Base-by-base conservation (phyloP, 148 eudicot genomes). In the Fagopyrum tataricum region DNA sequence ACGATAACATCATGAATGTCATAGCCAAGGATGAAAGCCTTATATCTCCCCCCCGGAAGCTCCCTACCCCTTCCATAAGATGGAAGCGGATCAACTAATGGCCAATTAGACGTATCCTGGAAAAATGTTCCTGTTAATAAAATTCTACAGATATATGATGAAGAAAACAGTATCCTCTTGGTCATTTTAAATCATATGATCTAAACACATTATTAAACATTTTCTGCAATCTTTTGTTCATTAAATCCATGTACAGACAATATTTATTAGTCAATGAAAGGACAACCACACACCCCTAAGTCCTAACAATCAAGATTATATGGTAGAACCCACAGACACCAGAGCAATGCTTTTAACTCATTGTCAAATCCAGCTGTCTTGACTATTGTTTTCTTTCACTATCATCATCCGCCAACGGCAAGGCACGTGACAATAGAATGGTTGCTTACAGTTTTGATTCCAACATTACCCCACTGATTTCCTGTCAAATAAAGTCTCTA, bases 11-110 rank as follows among this genome's bases (percentile, higher is more conserved):
- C 99, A 62, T 77, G 92, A 69, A 92, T 84, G 39, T 90, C 88
- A 68, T 96, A 84, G 69, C 99, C 99, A 49, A 92, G 85, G 82
- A 96, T 88, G 74, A 96, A 90, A 83, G 97, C 92, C 82, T 79
- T 82, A 55, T 88, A 96, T 81, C 99, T 87, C 80, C 82, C 86
- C 42, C 99, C 96, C 17, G 87, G 89, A 8, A 80, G 94, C 79
- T 96, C 99, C 78, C 99, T 90, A 42, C 99, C 99, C 82, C 97
- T 82, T 76, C 99, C 99, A 79, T 96, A 96, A 62, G 99, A 96
- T 61, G 99, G 99, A 81, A 96, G 64, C 6, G 99, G 97, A 55
- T 84, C 86, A 70, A 89, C 85, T 76, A 96, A 77, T 53, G 96
- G 99, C 99, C 99, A 96, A 53, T 84, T 58, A 26, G 76, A 58